These are phyloP conservation scores for Axilococcus clingmanii DNA, from an alignment of 139 green algal species.

Conservation along the genomic window DNA sequence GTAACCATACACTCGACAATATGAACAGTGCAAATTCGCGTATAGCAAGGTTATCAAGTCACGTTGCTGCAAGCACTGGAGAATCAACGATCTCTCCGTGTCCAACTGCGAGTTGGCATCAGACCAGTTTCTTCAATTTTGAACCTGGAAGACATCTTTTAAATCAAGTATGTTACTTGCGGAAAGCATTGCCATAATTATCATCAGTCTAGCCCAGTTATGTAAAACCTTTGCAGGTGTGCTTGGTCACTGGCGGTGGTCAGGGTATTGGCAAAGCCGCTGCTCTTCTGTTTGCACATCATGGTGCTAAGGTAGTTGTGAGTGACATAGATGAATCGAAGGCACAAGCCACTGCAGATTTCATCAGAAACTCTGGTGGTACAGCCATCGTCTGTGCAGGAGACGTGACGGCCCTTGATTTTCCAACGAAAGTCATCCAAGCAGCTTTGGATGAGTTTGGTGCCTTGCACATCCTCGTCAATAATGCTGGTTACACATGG, in stretches of 20 bases:
- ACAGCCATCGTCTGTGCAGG: conserved; percentile 32
- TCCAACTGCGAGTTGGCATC: no score
- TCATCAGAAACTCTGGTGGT: conserved; percentile 27
- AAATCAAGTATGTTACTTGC: no score
- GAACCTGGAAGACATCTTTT: no score
- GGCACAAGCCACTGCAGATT: conserved; percentile 32
- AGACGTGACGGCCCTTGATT: conserved; percentile 59
- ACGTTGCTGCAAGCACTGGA: no score
- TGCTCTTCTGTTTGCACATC: conserved; percentile 51
- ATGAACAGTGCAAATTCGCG: no score
- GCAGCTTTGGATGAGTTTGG: conserved; percentile 46
- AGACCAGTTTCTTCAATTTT: no score
- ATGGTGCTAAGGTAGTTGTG: conserved; percentile 59
- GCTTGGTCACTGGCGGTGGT: conserved; percentile 70
- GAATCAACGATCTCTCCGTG: no score
- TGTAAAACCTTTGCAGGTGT: no score
- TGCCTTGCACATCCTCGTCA: conserved; percentile 50
- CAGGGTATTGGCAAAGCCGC: conserved; percentile 64
- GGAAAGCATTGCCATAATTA: no score
- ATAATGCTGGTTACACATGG: conserved; percentile 82
- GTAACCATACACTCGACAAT: no score
- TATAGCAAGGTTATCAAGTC: no score
- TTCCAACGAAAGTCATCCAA: conserved; percentile 32
- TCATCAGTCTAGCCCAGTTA: no score
- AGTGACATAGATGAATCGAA: conserved; percentile 56